phyloP scores from a whole-genome alignment of 116 monocot genomes.

The Trichopus zeylanicus region DNA sequence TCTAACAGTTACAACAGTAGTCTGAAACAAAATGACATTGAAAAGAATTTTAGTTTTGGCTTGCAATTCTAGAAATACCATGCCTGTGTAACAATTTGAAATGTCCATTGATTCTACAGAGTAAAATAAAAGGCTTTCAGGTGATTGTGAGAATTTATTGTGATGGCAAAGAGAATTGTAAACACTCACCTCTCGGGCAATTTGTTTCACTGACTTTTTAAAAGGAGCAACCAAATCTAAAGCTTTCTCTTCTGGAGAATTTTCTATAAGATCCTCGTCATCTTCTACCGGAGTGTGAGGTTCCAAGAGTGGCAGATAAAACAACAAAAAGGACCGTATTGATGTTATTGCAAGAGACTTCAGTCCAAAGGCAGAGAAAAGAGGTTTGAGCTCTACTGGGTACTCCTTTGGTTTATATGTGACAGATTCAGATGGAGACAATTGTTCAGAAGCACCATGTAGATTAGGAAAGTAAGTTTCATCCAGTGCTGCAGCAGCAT shows the following conservation, averaged over 20 bases:
- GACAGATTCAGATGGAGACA: conserved; percentile 13
- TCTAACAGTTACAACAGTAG: conserved; percentile 69
- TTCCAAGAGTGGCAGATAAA: conserved; percentile 88
- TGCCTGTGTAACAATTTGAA: no score
- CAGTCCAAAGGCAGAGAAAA: conserved; percentile 78
- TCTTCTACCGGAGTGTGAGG: conserved; percentile 48
- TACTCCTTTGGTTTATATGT: conserved; percentile 51
- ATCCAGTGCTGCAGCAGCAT: conserved; percentile 55
- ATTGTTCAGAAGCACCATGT: conserved; percentile 16
- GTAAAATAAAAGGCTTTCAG: conserved; percentile 1
- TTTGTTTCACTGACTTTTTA: conserved; percentile 83
- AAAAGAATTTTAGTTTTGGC: not conserved
- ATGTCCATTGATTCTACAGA: not conserved
- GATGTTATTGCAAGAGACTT: conserved; percentile 66
- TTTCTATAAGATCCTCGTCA: conserved; percentile 54
- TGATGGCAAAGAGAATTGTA: not conserved
- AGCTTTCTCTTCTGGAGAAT: conserved; percentile 28
- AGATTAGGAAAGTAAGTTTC: conserved; percentile 22
- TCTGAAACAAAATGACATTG: conserved; percentile 51
- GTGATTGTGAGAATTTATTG: not conserved
- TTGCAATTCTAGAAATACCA: no score
- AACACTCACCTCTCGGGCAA: conserved; percentile 64
- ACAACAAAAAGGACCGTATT: conserved; percentile 73
- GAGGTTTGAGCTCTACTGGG: conserved; percentile 60
- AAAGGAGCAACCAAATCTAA: conserved; percentile 76